phyloP scores from a whole-genome alignment of 2,329 filamentous ascomycete genomes.

The Thielaviopsis musarum region DNA sequence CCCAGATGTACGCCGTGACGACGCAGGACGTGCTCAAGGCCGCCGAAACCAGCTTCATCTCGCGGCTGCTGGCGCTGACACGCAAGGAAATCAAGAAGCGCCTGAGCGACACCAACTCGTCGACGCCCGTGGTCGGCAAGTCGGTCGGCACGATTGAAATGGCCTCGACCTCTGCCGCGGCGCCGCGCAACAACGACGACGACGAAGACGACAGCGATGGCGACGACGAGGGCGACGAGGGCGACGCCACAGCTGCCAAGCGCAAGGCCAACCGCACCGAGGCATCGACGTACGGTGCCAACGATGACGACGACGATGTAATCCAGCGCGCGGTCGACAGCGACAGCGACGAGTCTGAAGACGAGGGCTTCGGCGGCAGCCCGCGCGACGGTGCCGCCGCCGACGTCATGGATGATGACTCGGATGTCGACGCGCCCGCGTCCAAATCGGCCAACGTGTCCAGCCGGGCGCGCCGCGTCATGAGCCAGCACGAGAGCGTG shows the following conservation, averaged over 20 bases:
- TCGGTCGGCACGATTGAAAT: constrained; percentile 37
- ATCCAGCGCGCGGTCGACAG: constrained; percentile 44
- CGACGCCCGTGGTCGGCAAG: constrained; percentile 56
- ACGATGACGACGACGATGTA: constrained; percentile 78
- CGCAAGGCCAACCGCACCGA: constrained; percentile 60
- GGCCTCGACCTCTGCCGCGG: constrained; percentile 23
- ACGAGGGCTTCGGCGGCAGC: constrained; percentile 32
- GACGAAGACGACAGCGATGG: constrained; percentile 48
- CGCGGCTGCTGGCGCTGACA: constrained; percentile 51
- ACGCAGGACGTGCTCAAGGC: constrained; percentile 60
- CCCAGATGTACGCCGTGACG: constrained; percentile 66
- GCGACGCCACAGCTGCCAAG: constrained; percentile 59
- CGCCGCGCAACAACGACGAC: constrained; percentile 23
- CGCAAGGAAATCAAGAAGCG: constrained; percentile 75
- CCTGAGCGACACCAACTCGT: constrained; percentile 43
- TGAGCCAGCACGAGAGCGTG: constrained; percentile 47
- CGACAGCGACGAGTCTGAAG: constrained; percentile 39
- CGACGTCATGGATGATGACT: constrained; percentile 23
- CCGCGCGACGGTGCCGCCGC: constrained; percentile 19
- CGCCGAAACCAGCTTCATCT: constrained; percentile 67
- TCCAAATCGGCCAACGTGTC: constrained; percentile 17
- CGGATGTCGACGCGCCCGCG: constrained; percentile 19
- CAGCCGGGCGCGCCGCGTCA: constrained; percentile 44
- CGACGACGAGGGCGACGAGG: constrained; percentile 55
- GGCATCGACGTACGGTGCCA: constrained; percentile 76